Conservation (phyloP, 768 basidiomycete genomes). For the Hirschioporus abietinus region DNA sequence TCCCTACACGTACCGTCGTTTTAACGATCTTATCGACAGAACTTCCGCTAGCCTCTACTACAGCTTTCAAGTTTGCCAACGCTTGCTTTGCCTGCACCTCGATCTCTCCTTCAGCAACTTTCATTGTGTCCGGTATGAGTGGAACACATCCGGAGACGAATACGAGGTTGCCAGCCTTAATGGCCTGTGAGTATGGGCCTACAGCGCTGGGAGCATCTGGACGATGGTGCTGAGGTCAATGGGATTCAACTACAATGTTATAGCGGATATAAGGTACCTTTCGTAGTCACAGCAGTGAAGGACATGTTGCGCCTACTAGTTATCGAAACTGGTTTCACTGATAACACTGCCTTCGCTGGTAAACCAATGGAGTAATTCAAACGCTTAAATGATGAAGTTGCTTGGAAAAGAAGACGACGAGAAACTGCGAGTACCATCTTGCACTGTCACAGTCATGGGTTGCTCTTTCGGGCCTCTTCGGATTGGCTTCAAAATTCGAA, state of each 20-base stretch:
- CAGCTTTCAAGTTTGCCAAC: slow-evolving; percentile 77
- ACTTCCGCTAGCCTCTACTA: slow-evolving; percentile 80
- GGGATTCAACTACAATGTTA: background rate
- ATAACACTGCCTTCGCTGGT: background rate
- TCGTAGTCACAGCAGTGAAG: background rate
- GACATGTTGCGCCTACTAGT: background rate
- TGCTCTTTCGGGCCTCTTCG: background rate
- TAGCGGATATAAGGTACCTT: background rate
- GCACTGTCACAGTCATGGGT: background rate
- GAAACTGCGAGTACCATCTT: background rate
- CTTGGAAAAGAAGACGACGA: background rate
- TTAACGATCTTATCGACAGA: slow-evolving; percentile 81
- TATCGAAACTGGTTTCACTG: background rate
- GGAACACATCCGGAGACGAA: slow-evolving; percentile 91
- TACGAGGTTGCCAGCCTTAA: slow-evolving; percentile 77
- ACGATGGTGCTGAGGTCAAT: slow-evolving; percentile 3
- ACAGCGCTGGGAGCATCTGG: slow-evolving; percentile 74
- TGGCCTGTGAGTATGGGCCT: slow-evolving; percentile 85
- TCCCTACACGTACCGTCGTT: slow-evolving; percentile 62
- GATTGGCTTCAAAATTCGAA: no score
- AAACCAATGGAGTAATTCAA: background rate
- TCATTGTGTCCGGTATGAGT: slow-evolving; percentile 64
- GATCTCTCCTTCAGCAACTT: slow-evolving; percentile 69
- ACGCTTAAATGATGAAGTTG: background rate
- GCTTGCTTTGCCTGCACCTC: slow-evolving; percentile 80